Evolutionary conservation across 352 stramenopile species (phyloP), one percentile per base, ranked within the genome.

Genomic region (Globisporangium spinosum): DNA sequence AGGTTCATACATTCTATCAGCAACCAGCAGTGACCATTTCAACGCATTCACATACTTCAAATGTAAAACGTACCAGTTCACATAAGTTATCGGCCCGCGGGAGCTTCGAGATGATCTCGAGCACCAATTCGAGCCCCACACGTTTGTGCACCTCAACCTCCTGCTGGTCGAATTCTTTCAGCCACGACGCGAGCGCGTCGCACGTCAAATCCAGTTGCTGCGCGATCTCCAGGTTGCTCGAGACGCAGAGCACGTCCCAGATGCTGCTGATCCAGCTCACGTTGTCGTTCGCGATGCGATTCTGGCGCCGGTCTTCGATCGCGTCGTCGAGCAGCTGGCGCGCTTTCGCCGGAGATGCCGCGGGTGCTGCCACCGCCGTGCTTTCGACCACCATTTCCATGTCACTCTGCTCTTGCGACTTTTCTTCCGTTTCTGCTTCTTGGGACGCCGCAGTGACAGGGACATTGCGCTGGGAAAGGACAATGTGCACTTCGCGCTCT

Each of bases 131-230:
- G 49, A 75, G 49, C 0, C 25, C 62, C n/a, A 75, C 49, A 2
- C 70, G 40, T 20, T 74, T 29, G 60, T 76, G 55, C 32, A 22
- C 6, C 0, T 22, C 34, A 0, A 58, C 61, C 15, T 68, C 56
- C 12, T 57, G 55, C 0, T 49, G 47, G 20, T 67, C 57, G 3
- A 70, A 27, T 9, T 61, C 55, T 3, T 70, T 76, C 25, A 74
- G 55, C 79, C 79, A 87, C 15, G 59, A 70, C 0, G 65, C 76
- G 17, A 85, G 59, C 47, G 79, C 77, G 51, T 82, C 72, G 22
- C 74, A 68, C 29, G 74, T 77, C 35, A 76, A 7, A 22, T 87
- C 81, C 20, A 87, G 32, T 9, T 73, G 69, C 65, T 76, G 80
- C 3, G 65, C 64, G 20, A 85, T 22, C 62, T 85, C 79, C 29